Percentiles rank a stretch among this genome's conserved stretches.
Evolutionary conservation across 345 rosid species (phyloP).

Genomic region (Excoecaria cochinchinensis): DNA sequence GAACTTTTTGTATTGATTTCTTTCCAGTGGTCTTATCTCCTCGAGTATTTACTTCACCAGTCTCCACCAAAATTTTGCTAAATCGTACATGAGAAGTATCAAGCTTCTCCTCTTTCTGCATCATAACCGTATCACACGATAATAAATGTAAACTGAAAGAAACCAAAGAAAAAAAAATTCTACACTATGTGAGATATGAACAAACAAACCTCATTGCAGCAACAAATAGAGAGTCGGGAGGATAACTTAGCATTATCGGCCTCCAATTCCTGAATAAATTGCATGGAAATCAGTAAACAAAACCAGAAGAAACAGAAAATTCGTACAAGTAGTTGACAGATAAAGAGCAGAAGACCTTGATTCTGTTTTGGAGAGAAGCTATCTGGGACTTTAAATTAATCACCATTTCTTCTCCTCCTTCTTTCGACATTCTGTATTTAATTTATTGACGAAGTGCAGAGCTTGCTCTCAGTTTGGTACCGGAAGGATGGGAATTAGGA

Average conservation of each 20-base stretch:
- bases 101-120: slow-evolving; percentile 44
- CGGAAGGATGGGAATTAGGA: too few relatives aligned
- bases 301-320: neutral
- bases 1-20: slow-evolving; percentile 31
- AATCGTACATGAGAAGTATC: slow-evolving; percentile 19
- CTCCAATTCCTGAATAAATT: slow-evolving; percentile 55
- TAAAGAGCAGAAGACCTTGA: slow-evolving; percentile 21
- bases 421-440: slow-evolving; percentile 2
- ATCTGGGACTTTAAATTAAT: slow-evolving; percentile 21
- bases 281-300: neutral
- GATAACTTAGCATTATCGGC: slow-evolving; percentile 52
- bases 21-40: slow-evolving; percentile 22
- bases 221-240: slow-evolving; percentile 48
- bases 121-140: neutral
- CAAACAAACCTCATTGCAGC: slow-evolving; percentile 51
- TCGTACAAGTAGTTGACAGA: neutral
- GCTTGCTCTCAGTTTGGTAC: too few relatives aligned
- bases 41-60: slow-evolving; percentile 24
- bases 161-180: neutral
- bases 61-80: slow-evolving; percentile 25
- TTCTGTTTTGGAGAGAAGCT: slow-evolving; percentile 24
- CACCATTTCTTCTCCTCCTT: neutral
- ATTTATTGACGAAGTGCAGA: neutral
- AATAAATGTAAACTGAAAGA: neutral
- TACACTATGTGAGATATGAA: neutral